These are phyloP conservation scores for Eucalyptus regnans DNA, from an alignment of 345 rosid species.

Conservation along the genomic window DNA sequence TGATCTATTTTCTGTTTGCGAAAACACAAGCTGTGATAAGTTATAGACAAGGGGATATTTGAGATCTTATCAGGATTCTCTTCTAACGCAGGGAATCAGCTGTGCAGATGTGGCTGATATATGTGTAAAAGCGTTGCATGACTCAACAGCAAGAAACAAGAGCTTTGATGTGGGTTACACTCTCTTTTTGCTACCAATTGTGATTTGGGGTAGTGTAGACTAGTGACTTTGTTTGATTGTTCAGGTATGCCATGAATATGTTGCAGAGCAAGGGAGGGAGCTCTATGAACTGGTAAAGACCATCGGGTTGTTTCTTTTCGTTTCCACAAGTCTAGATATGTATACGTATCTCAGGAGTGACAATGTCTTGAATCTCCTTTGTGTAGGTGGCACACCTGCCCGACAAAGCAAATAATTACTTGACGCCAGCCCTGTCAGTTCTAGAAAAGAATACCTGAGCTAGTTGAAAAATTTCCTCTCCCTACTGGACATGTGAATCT, in stretches of 20 bases:
- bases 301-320: background rate
- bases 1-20: background rate
- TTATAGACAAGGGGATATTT: background rate
- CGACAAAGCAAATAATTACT: slow-evolving; percentile 92
- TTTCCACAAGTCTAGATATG: background rate
- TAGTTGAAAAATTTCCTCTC: background rate
- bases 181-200: background rate
- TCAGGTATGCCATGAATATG: slow-evolving; percentile 89
- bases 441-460: slow-evolving; percentile 82
- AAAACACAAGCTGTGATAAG: background rate
- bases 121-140: slow-evolving; percentile 86
- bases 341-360: background rate
- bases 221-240: background rate
- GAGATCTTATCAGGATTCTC: background rate
- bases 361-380: background rate
- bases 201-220: background rate
- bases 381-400: slow-evolving; percentile 92
- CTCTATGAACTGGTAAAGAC: slow-evolving; percentile 78
- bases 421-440: slow-evolving; percentile 81
- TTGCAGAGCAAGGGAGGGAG: slow-evolving; percentile 79
- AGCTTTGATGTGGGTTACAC: slow-evolving; percentile 70
- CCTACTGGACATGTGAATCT: background rate
- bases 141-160: slow-evolving; percentile 89
- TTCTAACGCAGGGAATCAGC: slow-evolving; percentile 59
- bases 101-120: slow-evolving; percentile 93